Conservation (phyloP, 2,329 filamentous ascomycete genomes). For the Sarocladiaceae sp. region DNA sequence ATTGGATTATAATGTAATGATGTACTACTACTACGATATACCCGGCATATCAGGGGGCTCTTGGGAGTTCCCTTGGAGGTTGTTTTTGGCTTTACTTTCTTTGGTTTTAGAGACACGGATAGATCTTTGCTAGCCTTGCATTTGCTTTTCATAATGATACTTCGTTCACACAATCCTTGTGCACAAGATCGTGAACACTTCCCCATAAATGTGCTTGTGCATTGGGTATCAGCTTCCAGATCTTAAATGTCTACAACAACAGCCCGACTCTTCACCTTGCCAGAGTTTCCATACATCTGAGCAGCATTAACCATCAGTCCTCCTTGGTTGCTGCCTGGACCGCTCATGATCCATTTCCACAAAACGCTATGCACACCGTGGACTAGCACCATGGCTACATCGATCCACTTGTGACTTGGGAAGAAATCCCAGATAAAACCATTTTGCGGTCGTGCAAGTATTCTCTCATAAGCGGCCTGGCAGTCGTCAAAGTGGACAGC, state of each 20-base stretch:
- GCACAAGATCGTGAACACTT: neutral
- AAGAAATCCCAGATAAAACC: constrained; percentile 42
- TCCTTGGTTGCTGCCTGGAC: constrained; percentile 44
- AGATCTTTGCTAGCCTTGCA: neutral
- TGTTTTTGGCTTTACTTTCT: neutral
- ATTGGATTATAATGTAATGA: neutral
- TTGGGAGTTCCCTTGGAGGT: neutral
- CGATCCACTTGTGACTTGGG: constrained; percentile 41
- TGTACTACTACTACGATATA: neutral
- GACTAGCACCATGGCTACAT: constrained; percentile 38
- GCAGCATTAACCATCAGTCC: constrained; percentile 53
- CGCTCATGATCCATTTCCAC: constrained; percentile 55
- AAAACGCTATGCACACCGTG: constrained; percentile 44
- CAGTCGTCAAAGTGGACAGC: constrained; percentile 70
- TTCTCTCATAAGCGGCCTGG: constrained; percentile 67
- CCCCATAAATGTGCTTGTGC: neutral
- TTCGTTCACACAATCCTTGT: neutral
- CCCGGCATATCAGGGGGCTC: neutral
- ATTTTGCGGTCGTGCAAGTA: constrained; percentile 41
- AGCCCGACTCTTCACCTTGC: constrained; percentile 38
- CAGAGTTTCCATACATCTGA: constrained; percentile 51
- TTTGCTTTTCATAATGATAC: constrained; percentile 1
- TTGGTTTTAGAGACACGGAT: neutral
- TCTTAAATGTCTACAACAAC: constrained; percentile 32
- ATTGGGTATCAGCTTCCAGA: constrained; percentile 14